Evolutionary conservation across 257 asterid species (phyloP).

Genomic region (Solanum ossicruentum): DNA sequence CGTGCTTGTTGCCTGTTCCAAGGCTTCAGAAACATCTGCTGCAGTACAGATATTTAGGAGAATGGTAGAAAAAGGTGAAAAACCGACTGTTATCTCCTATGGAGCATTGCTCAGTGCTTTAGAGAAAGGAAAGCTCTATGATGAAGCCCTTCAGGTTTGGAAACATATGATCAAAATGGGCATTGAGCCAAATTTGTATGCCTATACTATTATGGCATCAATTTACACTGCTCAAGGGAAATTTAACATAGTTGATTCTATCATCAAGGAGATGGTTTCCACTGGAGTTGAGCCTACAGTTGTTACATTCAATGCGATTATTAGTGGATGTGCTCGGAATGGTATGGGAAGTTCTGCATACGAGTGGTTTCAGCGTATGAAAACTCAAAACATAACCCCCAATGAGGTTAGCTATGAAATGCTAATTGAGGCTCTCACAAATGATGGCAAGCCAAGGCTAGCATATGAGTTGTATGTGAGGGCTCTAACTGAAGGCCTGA

Average conservation of each 20-base stretch:
- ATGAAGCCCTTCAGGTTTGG: slow-evolving; percentile 80
- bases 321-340: slow-evolving; percentile 51
- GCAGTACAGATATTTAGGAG: slow-evolving; percentile 76
- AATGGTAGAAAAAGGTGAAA: slow-evolving; percentile 83
- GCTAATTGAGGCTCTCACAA: slow-evolving; percentile 62
- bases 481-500: slow-evolving; percentile 51
- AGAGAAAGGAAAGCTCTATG: slow-evolving; percentile 83
- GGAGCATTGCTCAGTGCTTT: slow-evolving; percentile 94
- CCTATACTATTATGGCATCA: slow-evolving; percentile 91
- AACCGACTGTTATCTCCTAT: slow-evolving; percentile 69
- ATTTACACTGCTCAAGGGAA: slow-evolving; percentile 52
- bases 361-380: slow-evolving; percentile 76
- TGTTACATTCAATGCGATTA: slow-evolving; percentile 82
- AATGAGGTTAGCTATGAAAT: slow-evolving; percentile 67
- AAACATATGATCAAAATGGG: slow-evolving; percentile 75
- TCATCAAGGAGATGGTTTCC: slow-evolving; percentile 48
- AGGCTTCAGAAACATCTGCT: slow-evolving; percentile 74
- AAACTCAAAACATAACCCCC: slow-evolving; percentile 34
- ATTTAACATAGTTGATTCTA: slow-evolving; percentile 41
- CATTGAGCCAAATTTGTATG: slow-evolving; percentile 54
- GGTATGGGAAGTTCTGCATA: slow-evolving; percentile 42
- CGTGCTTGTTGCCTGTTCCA: slow-evolving; percentile 85
- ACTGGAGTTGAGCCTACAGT: slow-evolving; percentile 64
- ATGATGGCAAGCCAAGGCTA: slow-evolving; percentile 78
- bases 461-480: slow-evolving; percentile 62